phyloP scores from a whole-genome alignment of 192 early-diverging fungal genomes.

The Backusella australiensis region DNA sequence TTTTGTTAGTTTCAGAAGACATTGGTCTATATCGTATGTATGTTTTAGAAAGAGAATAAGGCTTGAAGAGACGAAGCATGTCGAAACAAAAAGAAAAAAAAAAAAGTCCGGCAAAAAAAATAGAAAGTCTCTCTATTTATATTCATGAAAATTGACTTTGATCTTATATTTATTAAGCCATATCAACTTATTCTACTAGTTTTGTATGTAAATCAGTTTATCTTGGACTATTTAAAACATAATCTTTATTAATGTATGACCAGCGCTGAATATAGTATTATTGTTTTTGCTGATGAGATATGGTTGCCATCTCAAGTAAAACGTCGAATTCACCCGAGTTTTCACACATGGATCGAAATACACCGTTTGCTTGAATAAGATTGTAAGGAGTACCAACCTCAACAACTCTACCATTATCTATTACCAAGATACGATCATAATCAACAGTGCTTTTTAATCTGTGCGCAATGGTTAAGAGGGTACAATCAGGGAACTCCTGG shows the following conservation, averaged over 20 bases:
- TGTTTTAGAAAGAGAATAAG: not conserved
- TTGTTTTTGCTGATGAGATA: not conserved
- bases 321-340: not conserved
- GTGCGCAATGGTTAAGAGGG: constrained; percentile 62
- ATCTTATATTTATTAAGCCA: too few species aligned
- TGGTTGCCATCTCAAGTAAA: not conserved
- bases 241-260: too few species aligned
- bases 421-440: constrained; percentile 67
- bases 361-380: not conserved
- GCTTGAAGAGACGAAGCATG: not conserved
- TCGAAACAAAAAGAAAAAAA: not conserved
- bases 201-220: too few species aligned
- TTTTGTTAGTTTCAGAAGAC: constrained; percentile 13
- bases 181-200: too few species aligned
- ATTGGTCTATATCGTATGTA: not conserved
- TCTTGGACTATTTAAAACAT: too few species aligned
- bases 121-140: not conserved
- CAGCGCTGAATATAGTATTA: not conserved
- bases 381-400: constrained; percentile 59
- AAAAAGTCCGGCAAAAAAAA: constrained; percentile 3
- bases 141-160: too few species aligned
- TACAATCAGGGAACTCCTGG: constrained; percentile 50
- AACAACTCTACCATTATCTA: constrained; percentile 69
- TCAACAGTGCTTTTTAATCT: constrained; percentile 53
- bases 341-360: not conserved